Percentiles rank a stretch among this genome's conserved stretches.
These are phyloP conservation scores for Calcarisporium arbuscula DNA, from an alignment of 2,329 filamentous ascomycete genomes.

Conservation along the genomic window DNA sequence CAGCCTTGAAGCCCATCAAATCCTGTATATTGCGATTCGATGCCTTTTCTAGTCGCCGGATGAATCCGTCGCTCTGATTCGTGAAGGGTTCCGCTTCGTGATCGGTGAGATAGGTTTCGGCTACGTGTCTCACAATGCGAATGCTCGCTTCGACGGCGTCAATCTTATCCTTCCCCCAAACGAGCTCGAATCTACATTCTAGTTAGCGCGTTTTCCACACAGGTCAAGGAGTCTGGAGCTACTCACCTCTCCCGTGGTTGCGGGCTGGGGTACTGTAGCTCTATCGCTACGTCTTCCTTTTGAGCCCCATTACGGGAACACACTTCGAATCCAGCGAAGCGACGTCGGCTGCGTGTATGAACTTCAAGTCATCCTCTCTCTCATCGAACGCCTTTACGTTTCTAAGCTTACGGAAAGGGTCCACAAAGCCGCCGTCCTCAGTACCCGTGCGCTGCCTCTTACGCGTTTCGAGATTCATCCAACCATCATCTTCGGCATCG, in stretches of 20 bases:
- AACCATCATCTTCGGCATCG: slow-evolving; percentile 46
- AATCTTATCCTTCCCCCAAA: slow-evolving; percentile 72
- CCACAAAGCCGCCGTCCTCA: slow-evolving; percentile 33
- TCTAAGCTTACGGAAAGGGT: slow-evolving; percentile 41
- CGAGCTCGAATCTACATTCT: slow-evolving; percentile 48
- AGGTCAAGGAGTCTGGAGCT: neutral
- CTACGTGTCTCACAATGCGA: slow-evolving; percentile 61
- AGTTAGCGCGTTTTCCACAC: slow-evolving; percentile 1
- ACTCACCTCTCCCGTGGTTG: slow-evolving; percentile 60
- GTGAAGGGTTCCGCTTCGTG: slow-evolving; percentile 62
- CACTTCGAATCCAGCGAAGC: slow-evolving; percentile 45
- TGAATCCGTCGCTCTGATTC: slow-evolving; percentile 66
- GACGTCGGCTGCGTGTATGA: slow-evolving; percentile 55
- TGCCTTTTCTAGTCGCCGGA: slow-evolving; percentile 70
- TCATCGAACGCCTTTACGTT: slow-evolving; percentile 40
- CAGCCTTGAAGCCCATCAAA: slow-evolving; percentile 62
- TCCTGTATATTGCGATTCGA: slow-evolving; percentile 59
- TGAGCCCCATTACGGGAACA: slow-evolving; percentile 42
- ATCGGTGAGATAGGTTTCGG: slow-evolving; percentile 70
- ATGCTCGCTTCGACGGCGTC: slow-evolving; percentile 70
- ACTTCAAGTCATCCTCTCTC: slow-evolving; percentile 32
- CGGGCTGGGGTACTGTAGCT: slow-evolving; percentile 79
- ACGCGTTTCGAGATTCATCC: slow-evolving; percentile 39
- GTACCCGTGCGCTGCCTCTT: slow-evolving; percentile 41
- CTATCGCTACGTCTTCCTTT: slow-evolving; percentile 51